Evolutionary conservation across 306 rosid genomes (phyloP), one percentile per base, ranked within the genome.

Genomic region (Pyrus betulifolia): DNA sequence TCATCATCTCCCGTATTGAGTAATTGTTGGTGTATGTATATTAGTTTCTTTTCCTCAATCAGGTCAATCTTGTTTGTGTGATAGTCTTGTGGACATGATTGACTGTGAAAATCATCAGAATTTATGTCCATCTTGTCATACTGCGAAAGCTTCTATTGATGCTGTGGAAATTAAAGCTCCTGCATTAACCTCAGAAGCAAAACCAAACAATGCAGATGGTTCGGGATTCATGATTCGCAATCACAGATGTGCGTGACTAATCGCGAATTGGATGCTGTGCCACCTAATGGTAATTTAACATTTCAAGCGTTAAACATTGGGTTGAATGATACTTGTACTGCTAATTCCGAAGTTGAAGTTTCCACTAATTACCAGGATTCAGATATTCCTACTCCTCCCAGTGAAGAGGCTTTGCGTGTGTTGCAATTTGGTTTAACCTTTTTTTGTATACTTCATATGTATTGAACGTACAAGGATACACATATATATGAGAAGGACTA

Each of bases 271-370:
- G 71, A 78, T 66, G 72, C 69, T 54, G 52, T 67, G 55, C 69
- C 69, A 80, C 63, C 83, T 31, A 75, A 52, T 61, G 80, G 67
- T 67, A 77, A 79, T 8, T 33, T 44, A 74, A 77, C 73, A 61
- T 74, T 61, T 58, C 30, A 45, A 5, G 33, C 71, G 70, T 79
- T 70, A 40, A 65, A 69, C 8, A 10, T 27, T 35, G 87, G 79
- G 9, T 81, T 68, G 60, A 82, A 67, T 67, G 51, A 49, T 71
- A 64, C 78, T 30, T 61, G 38, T 66, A 19, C 22, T 46, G 52
- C 71, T 80, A 81, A 72, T 70, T 79, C 63, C 67, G 45, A 79
- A 82, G 79, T 49, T 74, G 79, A 88, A 57, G 46, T 70, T 59
- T 46, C 25, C 25, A 74, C 71, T 67, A 75, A 67, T 73, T 75